A percentile compares a stretch with the other conserved stretches of the same genome.
Conservation (phyloP, 306 rosid species). For the Prunus persica region DNA sequence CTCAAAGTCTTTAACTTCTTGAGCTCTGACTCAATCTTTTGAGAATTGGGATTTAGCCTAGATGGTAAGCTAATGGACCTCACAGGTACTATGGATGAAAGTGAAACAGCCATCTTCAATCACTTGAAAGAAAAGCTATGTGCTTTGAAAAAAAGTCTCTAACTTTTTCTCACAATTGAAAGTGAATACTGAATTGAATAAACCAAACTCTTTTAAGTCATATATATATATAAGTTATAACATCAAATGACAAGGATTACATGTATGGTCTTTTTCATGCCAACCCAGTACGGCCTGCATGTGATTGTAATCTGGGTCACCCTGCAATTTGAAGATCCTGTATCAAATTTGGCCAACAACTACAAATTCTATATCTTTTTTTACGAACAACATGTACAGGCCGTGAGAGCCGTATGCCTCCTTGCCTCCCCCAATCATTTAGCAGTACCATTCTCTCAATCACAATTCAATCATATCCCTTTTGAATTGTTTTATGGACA, state of each 20-base stretch:
- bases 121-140: background rate
- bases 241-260: background rate
- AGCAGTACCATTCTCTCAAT: constrained; percentile 6
- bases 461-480: constrained; percentile 5
- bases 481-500: background rate
- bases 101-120: constrained; percentile 15
- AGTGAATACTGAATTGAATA: background rate
- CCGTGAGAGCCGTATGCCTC: constrained; percentile 19
- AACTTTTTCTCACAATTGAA: background rate
- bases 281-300: constrained; percentile 9
- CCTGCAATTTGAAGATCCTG: constrained; percentile 26
- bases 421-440: constrained; percentile 37
- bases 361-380: constrained; percentile 8
- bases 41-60: constrained; percentile 48
- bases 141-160: constrained; percentile 1
- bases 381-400: constrained; percentile 14
- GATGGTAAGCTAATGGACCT: constrained; percentile 83
- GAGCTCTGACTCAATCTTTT: constrained; percentile 47
- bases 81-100: constrained; percentile 28
- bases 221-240: constrained; percentile 11
- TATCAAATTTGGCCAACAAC: constrained; percentile 26
- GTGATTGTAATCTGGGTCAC: constrained; percentile 10
- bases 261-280: constrained; percentile 1
- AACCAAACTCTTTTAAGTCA: background rate
- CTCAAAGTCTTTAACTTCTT: constrained; percentile 41